Conservation (phyloP, 164 flowering plant genomes). For the Stephania yunnanensis region DNA sequence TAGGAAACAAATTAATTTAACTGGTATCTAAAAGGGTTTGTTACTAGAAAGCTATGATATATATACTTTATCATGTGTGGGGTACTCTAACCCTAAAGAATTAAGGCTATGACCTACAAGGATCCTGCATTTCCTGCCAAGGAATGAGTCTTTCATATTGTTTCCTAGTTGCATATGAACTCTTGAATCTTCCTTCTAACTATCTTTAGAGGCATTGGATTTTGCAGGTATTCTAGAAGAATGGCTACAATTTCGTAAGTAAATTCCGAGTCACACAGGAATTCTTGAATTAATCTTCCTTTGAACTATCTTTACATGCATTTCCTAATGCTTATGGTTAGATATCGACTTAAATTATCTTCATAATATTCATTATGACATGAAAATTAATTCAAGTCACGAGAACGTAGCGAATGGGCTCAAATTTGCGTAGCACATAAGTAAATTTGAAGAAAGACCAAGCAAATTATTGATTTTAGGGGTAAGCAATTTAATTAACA, state of each 20-base stretch:
- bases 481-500: no score
- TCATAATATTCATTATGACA: no score
- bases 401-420: no score
- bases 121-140: constrained; percentile 69
- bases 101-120: constrained; percentile 90
- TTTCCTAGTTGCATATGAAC: constrained; percentile 77
- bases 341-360: no score
- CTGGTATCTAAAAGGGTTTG: no score
- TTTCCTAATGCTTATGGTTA: no score
- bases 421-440: no score
- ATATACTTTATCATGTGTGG: constrained; percentile 58
- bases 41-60: not conserved
- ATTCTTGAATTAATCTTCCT: no score
- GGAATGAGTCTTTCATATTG: constrained; percentile 70
- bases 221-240: constrained; percentile 59
- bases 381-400: no score
- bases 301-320: no score
- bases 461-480: no score
- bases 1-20: not conserved
- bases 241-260: constrained; percentile 86
- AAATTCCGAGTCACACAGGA: not conserved
- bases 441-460: no score
- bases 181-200: constrained; percentile 71
- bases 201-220: constrained; percentile 66
- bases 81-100: constrained; percentile 67